Percentiles rank a stretch among this genome's conserved stretches.
Evolutionary conservation across 768 basidiomycete genomes (phyloP).

Genomic region (Crucibulum laeve): DNA sequence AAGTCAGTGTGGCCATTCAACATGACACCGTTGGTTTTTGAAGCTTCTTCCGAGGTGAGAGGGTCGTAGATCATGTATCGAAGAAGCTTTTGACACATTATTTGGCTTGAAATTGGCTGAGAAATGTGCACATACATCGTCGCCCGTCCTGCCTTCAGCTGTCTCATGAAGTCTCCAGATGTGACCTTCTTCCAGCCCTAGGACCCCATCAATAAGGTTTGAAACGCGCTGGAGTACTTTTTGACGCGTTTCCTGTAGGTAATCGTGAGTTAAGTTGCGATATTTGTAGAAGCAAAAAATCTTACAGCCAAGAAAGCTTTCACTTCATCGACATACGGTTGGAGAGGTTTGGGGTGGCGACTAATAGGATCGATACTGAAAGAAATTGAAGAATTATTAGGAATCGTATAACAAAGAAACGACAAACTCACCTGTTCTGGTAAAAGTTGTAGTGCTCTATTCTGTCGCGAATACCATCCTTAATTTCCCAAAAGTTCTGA

Average conservation of each 20-base stretch:
- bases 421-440: constrained; percentile 15
- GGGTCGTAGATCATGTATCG: constrained; percentile 33
- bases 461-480: constrained; percentile 26
- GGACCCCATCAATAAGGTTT: constrained; percentile 22
- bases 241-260: constrained; percentile 17
- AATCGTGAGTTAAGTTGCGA: neutral
- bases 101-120: neutral
- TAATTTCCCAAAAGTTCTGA: constrained; percentile 30
- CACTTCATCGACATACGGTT: constrained; percentile 23
- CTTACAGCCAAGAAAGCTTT: constrained; percentile 20
- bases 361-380: constrained; percentile 23
- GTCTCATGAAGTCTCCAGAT: constrained; percentile 26
- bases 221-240: constrained; percentile 25
- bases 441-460: constrained; percentile 32
- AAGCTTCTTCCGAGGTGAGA: constrained; percentile 20
- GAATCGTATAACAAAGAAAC: neutral
- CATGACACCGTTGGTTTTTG: constrained; percentile 29
- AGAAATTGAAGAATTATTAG: neutral
- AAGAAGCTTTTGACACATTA: constrained; percentile 13
- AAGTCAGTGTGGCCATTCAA: constrained; percentile 30
- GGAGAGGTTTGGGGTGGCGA: constrained; percentile 23
- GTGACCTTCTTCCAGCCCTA: constrained; percentile 25
- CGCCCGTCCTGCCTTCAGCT: constrained; percentile 17
- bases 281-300: neutral
- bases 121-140: constrained; percentile 17